Evolutionary conservation across 1,284 basidiomycete species (phyloP).

Genomic region (Gymnopus androsaceus): DNA sequence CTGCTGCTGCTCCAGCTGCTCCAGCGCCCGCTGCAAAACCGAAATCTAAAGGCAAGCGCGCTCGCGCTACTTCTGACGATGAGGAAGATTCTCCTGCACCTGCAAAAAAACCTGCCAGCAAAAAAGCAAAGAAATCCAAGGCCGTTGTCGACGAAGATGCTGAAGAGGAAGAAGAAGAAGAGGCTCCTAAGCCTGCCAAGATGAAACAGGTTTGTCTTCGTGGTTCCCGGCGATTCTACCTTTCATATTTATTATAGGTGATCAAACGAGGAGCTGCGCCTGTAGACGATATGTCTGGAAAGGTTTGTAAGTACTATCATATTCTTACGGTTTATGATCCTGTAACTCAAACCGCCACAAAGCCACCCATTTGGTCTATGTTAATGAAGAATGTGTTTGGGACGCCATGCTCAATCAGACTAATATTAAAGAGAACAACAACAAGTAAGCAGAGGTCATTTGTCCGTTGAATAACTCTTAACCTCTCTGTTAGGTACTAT

Average conservation of each 20-base stretch:
- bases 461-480: neutral
- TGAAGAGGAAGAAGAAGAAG: conserved; percentile 18
- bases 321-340: neutral
- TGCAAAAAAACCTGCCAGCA: conserved; percentile 33
- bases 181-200: conserved; percentile 36
- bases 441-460: conserved; percentile 46
- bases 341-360: conserved; percentile 11
- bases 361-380: conserved; percentile 62
- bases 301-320: conserved; percentile 47
- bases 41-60: conserved; percentile 17
- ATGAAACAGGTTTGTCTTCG: conserved; percentile 30
- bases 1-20: conserved; percentile 14
- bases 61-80: conserved; percentile 19
- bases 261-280: conserved; percentile 62
- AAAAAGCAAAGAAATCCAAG: conserved; percentile 37
- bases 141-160: conserved; percentile 22
- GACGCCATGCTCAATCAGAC: conserved; percentile 76
- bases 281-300: conserved; percentile 52
- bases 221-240: neutral
- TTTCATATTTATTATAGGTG: conserved; percentile 26
- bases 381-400: conserved; percentile 50
- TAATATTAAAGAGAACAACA: conserved; percentile 59
- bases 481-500: conserved; percentile 48
- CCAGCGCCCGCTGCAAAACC: conserved; percentile 14
- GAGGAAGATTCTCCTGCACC: conserved; percentile 18